phyloP scores from a whole-genome alignment of 768 basidiomycete genomes.

The Astraeus odoratus region DNA sequence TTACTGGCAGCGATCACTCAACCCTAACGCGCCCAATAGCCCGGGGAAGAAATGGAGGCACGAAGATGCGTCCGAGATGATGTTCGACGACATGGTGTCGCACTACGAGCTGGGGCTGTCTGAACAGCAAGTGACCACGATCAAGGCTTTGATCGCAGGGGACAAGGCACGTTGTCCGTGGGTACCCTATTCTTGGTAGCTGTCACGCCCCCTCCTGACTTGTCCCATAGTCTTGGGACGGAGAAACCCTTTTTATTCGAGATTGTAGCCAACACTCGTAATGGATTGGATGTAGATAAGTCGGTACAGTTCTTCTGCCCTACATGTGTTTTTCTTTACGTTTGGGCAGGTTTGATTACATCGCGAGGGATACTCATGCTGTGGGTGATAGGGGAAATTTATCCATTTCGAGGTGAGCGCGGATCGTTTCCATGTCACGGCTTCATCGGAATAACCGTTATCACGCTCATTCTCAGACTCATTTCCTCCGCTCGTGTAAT shows the following conservation, averaged over 20 bases:
- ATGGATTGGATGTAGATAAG: constrained; percentile 88
- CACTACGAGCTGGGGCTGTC: constrained; percentile 47
- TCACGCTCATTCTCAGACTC: constrained; percentile 36
- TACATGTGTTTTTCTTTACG: neutral
- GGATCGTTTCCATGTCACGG: neutral
- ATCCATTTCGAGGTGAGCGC: constrained; percentile 36
- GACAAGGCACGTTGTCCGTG: constrained; percentile 45
- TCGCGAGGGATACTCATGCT: constrained; percentile 65
- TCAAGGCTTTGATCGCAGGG: constrained; percentile 77
- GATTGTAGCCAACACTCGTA: constrained; percentile 75
- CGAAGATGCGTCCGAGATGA: constrained; percentile 75
- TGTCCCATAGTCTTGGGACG: constrained; percentile 17
- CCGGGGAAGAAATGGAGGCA: constrained; percentile 56
- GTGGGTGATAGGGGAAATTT: constrained; percentile 58
- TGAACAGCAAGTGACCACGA: constrained; percentile 45
- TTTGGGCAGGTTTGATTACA: constrained; percentile 69
- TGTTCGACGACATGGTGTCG: constrained; percentile 64
- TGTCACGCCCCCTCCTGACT: neutral
- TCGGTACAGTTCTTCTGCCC: constrained; percentile 22
- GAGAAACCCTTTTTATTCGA: constrained; percentile 77
- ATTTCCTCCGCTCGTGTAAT: constrained; percentile 72
- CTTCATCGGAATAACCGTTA: neutral
- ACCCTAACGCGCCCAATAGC: constrained; percentile 23
- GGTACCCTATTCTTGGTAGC: constrained; percentile 14
- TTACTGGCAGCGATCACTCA: neutral